phyloP scores from a whole-genome alignment of 257 asterid genomes.

The Perilla frutescens region DNA sequence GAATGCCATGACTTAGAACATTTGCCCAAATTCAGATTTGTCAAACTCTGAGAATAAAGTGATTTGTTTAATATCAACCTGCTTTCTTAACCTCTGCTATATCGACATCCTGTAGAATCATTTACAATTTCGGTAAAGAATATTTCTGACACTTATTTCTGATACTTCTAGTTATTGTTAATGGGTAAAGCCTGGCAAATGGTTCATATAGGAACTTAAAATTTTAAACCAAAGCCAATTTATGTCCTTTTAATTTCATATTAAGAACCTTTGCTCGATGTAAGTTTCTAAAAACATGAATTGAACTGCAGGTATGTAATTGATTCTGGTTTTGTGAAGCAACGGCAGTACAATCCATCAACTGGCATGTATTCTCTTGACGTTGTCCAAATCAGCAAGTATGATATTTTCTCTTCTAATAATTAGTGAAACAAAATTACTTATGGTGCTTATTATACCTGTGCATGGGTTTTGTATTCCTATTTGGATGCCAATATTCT shows the following conservation, averaged over 20 bases:
- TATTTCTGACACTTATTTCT: neutral
- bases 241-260: constrained; percentile 19
- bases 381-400: constrained; percentile 96
- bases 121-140: too few species aligned
- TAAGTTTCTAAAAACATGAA: constrained; percentile 23
- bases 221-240: neutral
- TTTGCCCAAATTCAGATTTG: constrained; percentile 5
- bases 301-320: constrained; percentile 73
- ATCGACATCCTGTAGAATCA: neutral
- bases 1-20: neutral
- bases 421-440: constrained; percentile 17
- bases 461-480: constrained; percentile 9
- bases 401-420: constrained; percentile 37
- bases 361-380: constrained; percentile 98
- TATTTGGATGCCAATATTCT: constrained; percentile 6
- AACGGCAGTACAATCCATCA: constrained; percentile 92
- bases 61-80: neutral
- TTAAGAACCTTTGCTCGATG: neutral
- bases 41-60: constrained; percentile 5
- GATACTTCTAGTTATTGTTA: neutral
- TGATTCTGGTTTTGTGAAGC: constrained; percentile 97
- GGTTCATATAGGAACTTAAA: neutral
- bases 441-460: constrained; percentile 14
- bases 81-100: neutral
- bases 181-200: neutral